Conservation (phyloP, 305 asterid genomes). For the Fraxinus platypoda region DNA sequence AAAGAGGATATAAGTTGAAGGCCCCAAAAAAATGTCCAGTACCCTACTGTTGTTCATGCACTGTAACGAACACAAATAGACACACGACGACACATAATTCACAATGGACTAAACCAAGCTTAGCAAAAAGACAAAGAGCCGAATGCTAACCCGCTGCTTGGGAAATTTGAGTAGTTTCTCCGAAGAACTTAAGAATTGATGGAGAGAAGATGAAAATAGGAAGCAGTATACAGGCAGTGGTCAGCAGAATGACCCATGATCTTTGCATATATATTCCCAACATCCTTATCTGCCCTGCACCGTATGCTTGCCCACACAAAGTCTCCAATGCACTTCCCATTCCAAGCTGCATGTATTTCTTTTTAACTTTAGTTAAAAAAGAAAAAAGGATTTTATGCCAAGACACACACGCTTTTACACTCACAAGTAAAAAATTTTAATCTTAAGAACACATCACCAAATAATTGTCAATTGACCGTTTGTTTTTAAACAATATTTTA, state of each 20-base stretch:
- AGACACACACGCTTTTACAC: not conserved
- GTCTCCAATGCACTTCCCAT: constrained; percentile 91
- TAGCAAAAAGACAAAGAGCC: not conserved
- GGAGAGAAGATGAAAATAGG: constrained; percentile 68
- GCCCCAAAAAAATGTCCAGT: not conserved
- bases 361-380: not conserved
- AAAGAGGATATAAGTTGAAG: not conserved
- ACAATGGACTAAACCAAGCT: not conserved
- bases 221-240: constrained; percentile 45
- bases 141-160: constrained; percentile 58
- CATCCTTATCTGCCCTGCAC: constrained; percentile 76
- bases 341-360: constrained; percentile 51
- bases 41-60: not conserved
- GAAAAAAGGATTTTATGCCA: not conserved
- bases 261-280: constrained; percentile 79
- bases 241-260: constrained; percentile 69
- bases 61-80: not conserved
- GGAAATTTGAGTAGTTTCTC: constrained; percentile 56
- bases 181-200: constrained; percentile 57
- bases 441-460: not conserved
- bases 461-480: not conserved
- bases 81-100: not conserved
- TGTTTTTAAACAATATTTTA: too few species aligned
- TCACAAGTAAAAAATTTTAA: too few species aligned
- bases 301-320: constrained; percentile 79